These are phyloP conservation scores for Allomyces arbusculus DNA, from an alignment of 192 early-diverging fungal species.

Conservation along the genomic window DNA sequence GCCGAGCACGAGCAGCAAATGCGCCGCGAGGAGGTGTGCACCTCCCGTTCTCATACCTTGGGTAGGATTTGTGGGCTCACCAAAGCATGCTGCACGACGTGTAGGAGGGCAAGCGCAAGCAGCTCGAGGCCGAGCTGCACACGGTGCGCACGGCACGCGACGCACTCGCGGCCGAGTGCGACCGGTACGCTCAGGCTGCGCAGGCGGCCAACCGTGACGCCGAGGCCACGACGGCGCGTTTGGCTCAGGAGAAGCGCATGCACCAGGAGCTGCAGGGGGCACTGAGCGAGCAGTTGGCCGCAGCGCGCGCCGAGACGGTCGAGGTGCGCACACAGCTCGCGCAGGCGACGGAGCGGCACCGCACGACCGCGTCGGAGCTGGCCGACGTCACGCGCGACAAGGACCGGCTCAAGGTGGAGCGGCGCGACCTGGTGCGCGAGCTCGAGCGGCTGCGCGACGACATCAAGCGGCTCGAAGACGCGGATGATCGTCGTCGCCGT, in stretches of 20 bases:
- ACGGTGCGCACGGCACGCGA: slow-evolving; percentile 8
- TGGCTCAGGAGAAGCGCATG: neutral
- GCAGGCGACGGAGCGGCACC: too few relatives aligned
- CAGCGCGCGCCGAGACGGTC: neutral
- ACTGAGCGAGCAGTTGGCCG: neutral
- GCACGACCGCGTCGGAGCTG: too few relatives aligned
- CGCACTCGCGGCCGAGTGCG: slow-evolving; percentile 6
- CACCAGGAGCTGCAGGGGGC: neutral
- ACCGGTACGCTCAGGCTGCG: neutral
- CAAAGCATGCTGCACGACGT: neutral
- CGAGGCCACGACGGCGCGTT: neutral
- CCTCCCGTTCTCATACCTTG: neutral
- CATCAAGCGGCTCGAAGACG: neutral
- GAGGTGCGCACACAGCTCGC: neutral
- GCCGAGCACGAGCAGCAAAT: slow-evolving; percentile 8
- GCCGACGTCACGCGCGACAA: too few relatives aligned
- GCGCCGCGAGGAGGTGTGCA: slow-evolving; percentile 10
- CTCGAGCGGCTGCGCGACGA: neutral
- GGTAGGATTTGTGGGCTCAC: neutral
- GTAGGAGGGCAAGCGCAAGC: slow-evolving; percentile 12
- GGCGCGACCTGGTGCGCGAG: neutral
- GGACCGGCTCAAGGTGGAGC: neutral
- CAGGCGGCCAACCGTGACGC: neutral
- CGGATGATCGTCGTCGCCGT: neutral
- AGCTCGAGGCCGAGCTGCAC: slow-evolving; percentile 13